A percentile compares a stretch with the other conserved stretches of the same genome.
Evolutionary conservation across 495 filamentous ascomycete species (phyloP).

Genomic region (Xeromyces bisporus): DNA sequence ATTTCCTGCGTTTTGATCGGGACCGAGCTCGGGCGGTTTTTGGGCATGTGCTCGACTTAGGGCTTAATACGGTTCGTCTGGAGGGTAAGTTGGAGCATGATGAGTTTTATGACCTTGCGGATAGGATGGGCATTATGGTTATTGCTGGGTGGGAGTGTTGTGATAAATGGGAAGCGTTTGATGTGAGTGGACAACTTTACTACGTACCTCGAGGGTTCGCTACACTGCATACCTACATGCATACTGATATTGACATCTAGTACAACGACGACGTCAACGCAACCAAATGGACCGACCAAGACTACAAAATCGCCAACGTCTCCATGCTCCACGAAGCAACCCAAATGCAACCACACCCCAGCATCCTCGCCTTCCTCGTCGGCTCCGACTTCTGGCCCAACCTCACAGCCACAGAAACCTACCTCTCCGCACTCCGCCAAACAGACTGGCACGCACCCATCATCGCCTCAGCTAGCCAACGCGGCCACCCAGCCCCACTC

Average conservation of each 20-base stretch:
- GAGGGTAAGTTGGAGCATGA: slow-evolving; percentile 52
- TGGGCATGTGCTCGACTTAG: slow-evolving; percentile 37
- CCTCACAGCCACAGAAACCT: slow-evolving; percentile 34
- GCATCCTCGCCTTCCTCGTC: slow-evolving; percentile 37
- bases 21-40: slow-evolving; percentile 27
- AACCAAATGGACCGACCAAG: slow-evolving; percentile 29
- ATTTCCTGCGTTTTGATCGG: slow-evolving; percentile 41
- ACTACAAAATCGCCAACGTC: slow-evolving; percentile 36
- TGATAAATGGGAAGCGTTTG: slow-evolving; percentile 52
- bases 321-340: slow-evolving; percentile 43
- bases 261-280: slow-evolving; percentile 39
- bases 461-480: slow-evolving; percentile 38
- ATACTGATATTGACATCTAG: slow-evolving; percentile 2
- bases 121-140: slow-evolving; percentile 43
- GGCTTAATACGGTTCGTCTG: slow-evolving; percentile 44
- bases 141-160: slow-evolving; percentile 53
- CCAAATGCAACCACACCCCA: slow-evolving; percentile 42
- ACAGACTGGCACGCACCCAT: slow-evolving; percentile 42
- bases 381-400: slow-evolving; percentile 50
- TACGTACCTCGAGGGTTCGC: background rate
- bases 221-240: background rate
- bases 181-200: slow-evolving; percentile 7
- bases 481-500: slow-evolving; percentile 32
- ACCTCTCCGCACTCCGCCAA: slow-evolving; percentile 27
- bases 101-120: slow-evolving; percentile 38